Base-by-base conservation (phyloP, 2,329 filamentous ascomycete genomes). In the Dothiorella sarmentorum region DNA sequence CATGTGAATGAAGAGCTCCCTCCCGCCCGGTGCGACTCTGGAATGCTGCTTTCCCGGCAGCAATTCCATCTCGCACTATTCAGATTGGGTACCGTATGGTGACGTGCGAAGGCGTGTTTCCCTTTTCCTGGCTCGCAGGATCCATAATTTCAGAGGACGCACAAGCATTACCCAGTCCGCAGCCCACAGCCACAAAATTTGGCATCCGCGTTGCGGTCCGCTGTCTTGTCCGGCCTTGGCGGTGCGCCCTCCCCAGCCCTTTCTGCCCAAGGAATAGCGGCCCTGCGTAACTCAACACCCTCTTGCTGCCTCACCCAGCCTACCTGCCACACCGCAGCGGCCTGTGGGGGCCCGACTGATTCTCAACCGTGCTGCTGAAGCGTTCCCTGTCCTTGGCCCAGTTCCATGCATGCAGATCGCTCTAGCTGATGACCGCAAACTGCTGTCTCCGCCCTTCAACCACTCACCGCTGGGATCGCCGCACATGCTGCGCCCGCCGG, bases 191-290 rank as follows among this genome's bases (percentile, higher is more conserved):
- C 47, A 59, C 57, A 45, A 20, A 59, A 37, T 38, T 55, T 59
- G 38, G 57, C 57, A 59, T 59, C 45, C 38, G 57, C 47, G 27
- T 17, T 45, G 49, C 57, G 47, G 45, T 59, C 57, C 57, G 57
- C 57, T 42, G 29, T 45, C 57, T 53, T 59, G 38, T 45, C 57
- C 38, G 38, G 56, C 33, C 55, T 58, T 58, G 55, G 55, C 55
- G 10, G 29, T 27, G 38, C 40, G 38, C 42, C 52, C 52, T 49
- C 27, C 27, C 26, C 44, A 29, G 29, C n/a, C 40, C 47, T 53
- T 53, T n/a, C 35, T 53, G 49, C 49, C 49, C 49, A 53, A 53
- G 49, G 49, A 53, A 40, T 18, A 38, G 24, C 24, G 49, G 33
- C 49, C 22, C 35, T 53, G 49, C 49, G 49, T 53, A 53, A 53